These are phyloP conservation scores for Psilocybe sp. DNA, from an alignment of 768 basidiomycete genomes.

Conservation along the genomic window DNA sequence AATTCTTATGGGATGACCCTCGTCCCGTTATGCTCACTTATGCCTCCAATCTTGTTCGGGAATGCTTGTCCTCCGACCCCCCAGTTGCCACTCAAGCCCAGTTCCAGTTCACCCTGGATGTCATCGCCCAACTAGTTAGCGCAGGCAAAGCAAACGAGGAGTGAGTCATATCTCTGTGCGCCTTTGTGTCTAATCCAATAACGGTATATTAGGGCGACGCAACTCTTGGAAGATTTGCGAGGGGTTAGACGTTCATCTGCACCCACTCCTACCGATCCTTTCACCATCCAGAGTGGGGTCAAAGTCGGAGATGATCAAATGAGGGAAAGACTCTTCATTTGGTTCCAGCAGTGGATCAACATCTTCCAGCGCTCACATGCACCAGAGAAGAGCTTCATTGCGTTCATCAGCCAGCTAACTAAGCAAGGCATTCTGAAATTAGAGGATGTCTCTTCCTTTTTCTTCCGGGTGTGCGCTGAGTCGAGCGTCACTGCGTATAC, in stretches of 20 bases:
- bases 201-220: slow-evolving; percentile 48
- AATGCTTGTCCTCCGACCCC: slow-evolving; percentile 79
- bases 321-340: slow-evolving; percentile 69
- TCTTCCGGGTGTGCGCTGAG: slow-evolving; percentile 97
- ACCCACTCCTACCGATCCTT: slow-evolving; percentile 16
- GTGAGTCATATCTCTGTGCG: slow-evolving; percentile 45
- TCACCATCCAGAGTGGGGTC: slow-evolving; percentile 30
- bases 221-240: slow-evolving; percentile 80
- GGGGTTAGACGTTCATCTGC: slow-evolving; percentile 54
- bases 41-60: slow-evolving; percentile 78
- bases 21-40: slow-evolving; percentile 78
- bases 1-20: slow-evolving; percentile 76
- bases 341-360: slow-evolving; percentile 94
- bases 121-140: slow-evolving; percentile 71
- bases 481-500: slow-evolving; percentile 88
- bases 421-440: slow-evolving; percentile 96
- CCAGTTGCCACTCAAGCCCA: slow-evolving; percentile 79
- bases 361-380: slow-evolving; percentile 90
- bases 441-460: slow-evolving; percentile 94
- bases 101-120: slow-evolving; percentile 77
- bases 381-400: slow-evolving; percentile 93
- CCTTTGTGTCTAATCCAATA: slow-evolving; percentile 7
- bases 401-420: slow-evolving; percentile 94
- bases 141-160: slow-evolving; percentile 81
- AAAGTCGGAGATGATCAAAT: slow-evolving; percentile 75